These are phyloP conservation scores for Didymella pinodella DNA, from an alignment of 2,329 filamentous ascomycete species.

Conservation along the genomic window DNA sequence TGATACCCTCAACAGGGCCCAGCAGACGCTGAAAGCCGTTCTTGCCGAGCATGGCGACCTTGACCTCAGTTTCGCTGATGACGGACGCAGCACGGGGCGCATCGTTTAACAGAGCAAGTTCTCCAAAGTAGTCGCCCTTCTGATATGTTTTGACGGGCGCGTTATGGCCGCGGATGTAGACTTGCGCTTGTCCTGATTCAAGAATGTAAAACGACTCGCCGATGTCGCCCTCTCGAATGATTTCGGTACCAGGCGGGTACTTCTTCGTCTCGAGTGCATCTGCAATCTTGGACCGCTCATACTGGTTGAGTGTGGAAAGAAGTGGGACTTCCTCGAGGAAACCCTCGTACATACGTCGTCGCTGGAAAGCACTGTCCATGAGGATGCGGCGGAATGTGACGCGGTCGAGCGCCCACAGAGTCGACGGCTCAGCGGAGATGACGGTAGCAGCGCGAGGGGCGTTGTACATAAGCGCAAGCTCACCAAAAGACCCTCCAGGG, in stretches of 20 bases:
- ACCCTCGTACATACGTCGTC: constrained; percentile 94
- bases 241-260: constrained; percentile 77
- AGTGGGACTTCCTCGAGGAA: constrained; percentile 95
- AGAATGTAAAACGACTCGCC: constrained; percentile 92
- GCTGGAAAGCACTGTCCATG: constrained; percentile 97
- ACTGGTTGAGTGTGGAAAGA: constrained; percentile 81
- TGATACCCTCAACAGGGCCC: constrained; percentile 91
- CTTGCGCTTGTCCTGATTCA: constrained; percentile 85
- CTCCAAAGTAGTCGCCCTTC: constrained; percentile 97
- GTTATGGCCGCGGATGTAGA: constrained; percentile 77
- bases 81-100: constrained; percentile 91
- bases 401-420: constrained; percentile 92
- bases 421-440: constrained; percentile 81
- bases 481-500: constrained; percentile 91
- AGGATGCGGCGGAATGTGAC: constrained; percentile 96
- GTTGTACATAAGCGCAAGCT: constrained; percentile 98
- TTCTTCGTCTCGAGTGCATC: constrained; percentile 94
- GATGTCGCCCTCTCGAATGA: constrained; percentile 90
- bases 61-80: constrained; percentile 83
- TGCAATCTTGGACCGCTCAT: constrained; percentile 96
- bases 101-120: constrained; percentile 91
- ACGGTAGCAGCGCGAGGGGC: constrained; percentile 95
- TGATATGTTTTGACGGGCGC: constrained; percentile 79
- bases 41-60: constrained; percentile 91
- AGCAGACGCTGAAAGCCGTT: constrained; percentile 93